Conservation (phyloP, 176 grass and related monocot species). For the Ensete glaucum region DNA sequence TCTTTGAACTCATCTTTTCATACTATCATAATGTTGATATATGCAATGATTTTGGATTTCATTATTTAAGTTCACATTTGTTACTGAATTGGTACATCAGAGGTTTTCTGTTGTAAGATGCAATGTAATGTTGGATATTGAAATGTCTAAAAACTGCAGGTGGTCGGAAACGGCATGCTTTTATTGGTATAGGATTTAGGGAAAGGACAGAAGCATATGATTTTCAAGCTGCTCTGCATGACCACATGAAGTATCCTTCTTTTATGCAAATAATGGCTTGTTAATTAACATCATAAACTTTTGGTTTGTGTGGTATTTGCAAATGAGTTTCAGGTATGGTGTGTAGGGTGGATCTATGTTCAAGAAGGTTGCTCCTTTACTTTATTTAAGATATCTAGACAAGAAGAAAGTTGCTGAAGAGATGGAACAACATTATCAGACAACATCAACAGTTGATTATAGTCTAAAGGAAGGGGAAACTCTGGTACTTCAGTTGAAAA, state of each 20-base stretch:
- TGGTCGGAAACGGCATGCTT: constrained; percentile 86
- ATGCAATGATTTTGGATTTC: background rate
- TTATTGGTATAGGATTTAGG: constrained; percentile 92
- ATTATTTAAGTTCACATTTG: constrained; percentile 4
- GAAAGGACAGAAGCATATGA: constrained; percentile 99
- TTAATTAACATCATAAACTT: background rate
- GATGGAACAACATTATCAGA: constrained; percentile 96
- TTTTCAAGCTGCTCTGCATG: constrained; percentile 97
- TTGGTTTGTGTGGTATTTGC: background rate
- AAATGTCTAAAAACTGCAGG: constrained; percentile 30
- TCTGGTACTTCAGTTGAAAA: constrained; percentile 91
- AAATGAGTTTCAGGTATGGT: background rate
- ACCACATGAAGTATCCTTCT: constrained; percentile 95
- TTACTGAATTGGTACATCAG: background rate
- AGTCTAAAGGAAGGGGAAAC: constrained; percentile 99
- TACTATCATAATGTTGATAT: too few species aligned
- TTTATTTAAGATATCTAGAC: constrained; percentile 72
- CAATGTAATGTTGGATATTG: background rate
- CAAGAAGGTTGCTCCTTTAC: constrained; percentile 31
- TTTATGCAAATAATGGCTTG: background rate
- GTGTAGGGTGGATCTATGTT: background rate
- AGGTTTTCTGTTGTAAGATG: background rate
- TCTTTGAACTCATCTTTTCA: constrained; percentile 6
- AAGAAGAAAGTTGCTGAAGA: constrained; percentile 98
- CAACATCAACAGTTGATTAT: constrained; percentile 77